Evolutionary conservation across 2,329 filamentous ascomycete species (phyloP).

Genomic region (Pseudogymnoascus verrucosus): DNA sequence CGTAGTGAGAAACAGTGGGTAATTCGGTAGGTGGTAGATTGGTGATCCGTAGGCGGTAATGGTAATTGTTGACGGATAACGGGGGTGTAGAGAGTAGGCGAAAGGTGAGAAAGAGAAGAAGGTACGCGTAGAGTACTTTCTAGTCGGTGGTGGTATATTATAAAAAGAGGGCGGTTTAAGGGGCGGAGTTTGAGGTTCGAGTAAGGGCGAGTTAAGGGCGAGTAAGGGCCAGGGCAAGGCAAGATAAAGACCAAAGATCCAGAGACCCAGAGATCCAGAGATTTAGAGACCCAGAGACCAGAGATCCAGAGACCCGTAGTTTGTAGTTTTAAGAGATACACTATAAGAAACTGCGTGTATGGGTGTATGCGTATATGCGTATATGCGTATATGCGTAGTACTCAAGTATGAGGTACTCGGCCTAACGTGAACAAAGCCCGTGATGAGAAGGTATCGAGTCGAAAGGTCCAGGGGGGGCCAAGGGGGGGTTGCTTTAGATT

Average conservation of each 20-base stretch:
- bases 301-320: no score
- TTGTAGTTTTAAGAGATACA: no score
- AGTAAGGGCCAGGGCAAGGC: background rate
- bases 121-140: background rate
- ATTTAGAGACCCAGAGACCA: no score
- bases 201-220: background rate
- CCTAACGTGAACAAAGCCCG: no score
- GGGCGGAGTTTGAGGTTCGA: background rate
- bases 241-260: background rate
- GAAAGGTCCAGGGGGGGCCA: no score
- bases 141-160: background rate
- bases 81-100: background rate
- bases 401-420: no score
- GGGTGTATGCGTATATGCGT: no score
- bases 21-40: background rate
- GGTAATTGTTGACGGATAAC: background rate
- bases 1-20: background rate
- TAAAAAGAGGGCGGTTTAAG: background rate
- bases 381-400: no score
- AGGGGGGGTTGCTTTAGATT: no score
- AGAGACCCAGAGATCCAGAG: background rate
- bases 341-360: no score
- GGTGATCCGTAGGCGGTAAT: background rate
- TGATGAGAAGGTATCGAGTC: no score
- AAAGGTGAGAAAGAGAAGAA: background rate